Conservation (phyloP, 345 rosid genomes). For the Populus davidiana region DNA sequence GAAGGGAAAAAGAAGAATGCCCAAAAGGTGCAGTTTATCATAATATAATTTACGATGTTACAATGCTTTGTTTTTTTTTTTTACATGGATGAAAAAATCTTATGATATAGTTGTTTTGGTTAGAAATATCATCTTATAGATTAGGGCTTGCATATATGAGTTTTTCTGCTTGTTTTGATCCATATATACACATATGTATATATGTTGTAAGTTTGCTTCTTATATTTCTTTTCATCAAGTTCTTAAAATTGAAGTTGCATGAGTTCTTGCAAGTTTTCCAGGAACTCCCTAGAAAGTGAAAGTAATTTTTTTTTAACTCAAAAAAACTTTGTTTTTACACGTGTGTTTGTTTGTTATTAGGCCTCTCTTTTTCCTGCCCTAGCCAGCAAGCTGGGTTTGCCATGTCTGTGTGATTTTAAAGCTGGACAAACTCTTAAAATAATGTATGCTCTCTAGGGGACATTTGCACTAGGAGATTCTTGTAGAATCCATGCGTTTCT, state of each 20-base stretch:
- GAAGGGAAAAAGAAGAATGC: slow-evolving; percentile 72
- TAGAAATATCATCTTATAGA: not conserved
- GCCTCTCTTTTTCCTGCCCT: not conserved
- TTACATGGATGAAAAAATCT: not conserved
- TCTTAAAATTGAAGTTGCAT: not conserved
- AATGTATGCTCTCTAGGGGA: not conserved
- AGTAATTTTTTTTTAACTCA: not conserved
- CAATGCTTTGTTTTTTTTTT: not conserved
- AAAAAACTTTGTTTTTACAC: not conserved
- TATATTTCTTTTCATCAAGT: not conserved
- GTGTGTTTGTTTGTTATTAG: not conserved
- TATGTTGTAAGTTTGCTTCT: not conserved
- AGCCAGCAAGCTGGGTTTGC: not conserved
- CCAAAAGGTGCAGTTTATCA: slow-evolving; percentile 56
- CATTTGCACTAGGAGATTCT: not conserved
- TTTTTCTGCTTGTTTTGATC: no score
- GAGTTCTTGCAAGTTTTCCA: not conserved
- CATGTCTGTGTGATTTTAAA: not conserved
- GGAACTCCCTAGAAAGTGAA: not conserved
- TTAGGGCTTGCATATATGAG: not conserved
- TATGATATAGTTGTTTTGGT: not conserved
- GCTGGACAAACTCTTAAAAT: not conserved
- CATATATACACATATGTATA: no score
- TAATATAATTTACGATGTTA: not conserved
- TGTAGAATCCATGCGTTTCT: not conserved